Evolutionary conservation across 2,329 filamentous ascomycete genomes (phyloP).

Genomic region (Malbranchea cinnamomea): DNA sequence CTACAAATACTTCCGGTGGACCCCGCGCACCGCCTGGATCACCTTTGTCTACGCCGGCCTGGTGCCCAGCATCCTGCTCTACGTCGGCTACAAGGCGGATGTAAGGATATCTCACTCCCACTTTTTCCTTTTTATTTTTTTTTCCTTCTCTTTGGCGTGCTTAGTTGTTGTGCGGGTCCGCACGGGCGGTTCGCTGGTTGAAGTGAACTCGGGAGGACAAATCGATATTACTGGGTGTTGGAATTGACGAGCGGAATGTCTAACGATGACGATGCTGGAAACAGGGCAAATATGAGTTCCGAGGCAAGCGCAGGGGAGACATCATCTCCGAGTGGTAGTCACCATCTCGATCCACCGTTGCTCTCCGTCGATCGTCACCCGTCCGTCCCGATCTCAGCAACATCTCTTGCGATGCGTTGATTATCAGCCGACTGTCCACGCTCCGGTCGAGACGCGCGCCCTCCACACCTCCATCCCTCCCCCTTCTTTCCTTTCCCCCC

Average conservation of each 20-base stretch:
- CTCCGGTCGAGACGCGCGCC: too few relatives aligned
- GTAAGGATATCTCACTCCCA: conserved; percentile 53
- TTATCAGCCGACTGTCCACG: too few relatives aligned
- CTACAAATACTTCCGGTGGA: conserved; percentile 94
- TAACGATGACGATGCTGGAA: conserved; percentile 1
- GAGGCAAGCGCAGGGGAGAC: conserved; percentile 80
- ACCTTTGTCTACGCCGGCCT: conserved; percentile 61
- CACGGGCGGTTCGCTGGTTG: neutral
- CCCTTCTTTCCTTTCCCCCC: too few relatives aligned
- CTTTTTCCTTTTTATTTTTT: neutral
- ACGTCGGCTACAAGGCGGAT: conserved; percentile 65
- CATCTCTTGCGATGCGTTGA: conserved; percentile 1
- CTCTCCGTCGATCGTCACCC: conserved; percentile 12
- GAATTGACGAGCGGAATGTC: conserved; percentile 1
- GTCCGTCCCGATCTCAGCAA: neutral
- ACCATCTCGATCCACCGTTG: too few relatives aligned
- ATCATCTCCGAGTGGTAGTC: conserved; percentile 63
- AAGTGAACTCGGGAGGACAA: neutral
- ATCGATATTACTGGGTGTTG: neutral
- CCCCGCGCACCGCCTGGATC: conserved; percentile 62
- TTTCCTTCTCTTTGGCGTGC: neutral
- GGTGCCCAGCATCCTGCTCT: conserved; percentile 56
- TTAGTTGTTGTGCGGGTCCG: neutral
- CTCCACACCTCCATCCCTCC: too few relatives aligned
- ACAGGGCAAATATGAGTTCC: conserved; percentile 73